These are phyloP conservation scores for Populus alba DNA, from an alignment of 345 rosid genomes.

Conservation along the genomic window DNA sequence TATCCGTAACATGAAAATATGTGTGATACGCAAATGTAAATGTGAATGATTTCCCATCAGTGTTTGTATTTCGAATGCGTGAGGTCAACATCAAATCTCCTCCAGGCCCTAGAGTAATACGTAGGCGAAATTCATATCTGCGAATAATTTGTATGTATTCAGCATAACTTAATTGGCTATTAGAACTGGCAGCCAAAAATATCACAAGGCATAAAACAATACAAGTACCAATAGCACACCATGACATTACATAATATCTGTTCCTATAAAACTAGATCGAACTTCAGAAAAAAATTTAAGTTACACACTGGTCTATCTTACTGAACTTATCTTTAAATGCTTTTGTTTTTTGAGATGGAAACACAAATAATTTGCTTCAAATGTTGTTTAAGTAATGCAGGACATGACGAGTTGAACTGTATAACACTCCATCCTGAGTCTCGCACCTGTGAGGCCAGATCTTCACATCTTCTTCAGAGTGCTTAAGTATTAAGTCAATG, in stretches of 20 bases:
- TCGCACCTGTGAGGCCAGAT: conserved; percentile 35
- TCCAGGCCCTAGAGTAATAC: conserved; percentile 29
- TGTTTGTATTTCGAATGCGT: conserved; percentile 31
- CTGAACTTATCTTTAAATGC: background rate
- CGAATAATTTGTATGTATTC: background rate
- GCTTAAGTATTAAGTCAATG: conserved; percentile 27
- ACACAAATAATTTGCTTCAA: background rate
- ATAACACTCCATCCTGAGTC: background rate
- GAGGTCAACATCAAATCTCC: conserved; percentile 38
- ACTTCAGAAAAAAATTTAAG: background rate
- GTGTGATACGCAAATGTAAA: conserved; percentile 33
- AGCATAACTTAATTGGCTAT: background rate
- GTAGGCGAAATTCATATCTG: conserved; percentile 32
- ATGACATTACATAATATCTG: background rate
- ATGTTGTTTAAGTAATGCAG: background rate
- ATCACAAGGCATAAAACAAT: background rate
- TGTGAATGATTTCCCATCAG: conserved; percentile 31
- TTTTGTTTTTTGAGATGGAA: background rate
- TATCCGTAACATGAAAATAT: conserved; percentile 29
- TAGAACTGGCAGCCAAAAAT: background rate
- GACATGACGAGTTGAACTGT: background rate
- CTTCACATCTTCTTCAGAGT: conserved; percentile 26
- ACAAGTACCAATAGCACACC: background rate
- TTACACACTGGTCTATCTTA: background rate
- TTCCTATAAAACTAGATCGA: background rate